Conservation (phyloP, 1,284 basidiomycete genomes). For the Cryptococcus hybrid region DNA sequence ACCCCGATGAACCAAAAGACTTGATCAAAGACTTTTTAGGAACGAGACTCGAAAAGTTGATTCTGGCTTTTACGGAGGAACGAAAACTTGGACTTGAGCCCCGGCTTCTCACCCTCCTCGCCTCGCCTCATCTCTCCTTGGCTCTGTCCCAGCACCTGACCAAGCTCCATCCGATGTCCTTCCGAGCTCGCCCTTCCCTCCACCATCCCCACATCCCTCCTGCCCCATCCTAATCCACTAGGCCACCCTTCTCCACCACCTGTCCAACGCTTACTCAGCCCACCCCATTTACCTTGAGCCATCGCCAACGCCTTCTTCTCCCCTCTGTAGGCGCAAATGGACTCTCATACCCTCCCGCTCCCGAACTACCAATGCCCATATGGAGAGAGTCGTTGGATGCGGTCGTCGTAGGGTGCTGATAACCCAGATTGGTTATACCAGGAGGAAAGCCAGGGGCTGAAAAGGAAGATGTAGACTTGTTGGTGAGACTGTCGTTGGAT, state of each 20-base stretch:
- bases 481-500: slow-evolving; percentile 30
- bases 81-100: background rate
- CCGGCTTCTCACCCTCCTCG: no score
- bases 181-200: background rate
- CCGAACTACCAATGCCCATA: slow-evolving; percentile 5
- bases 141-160: no score
- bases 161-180: background rate
- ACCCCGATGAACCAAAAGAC: no score
- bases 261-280: background rate
- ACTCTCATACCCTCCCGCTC: slow-evolving; percentile 22
- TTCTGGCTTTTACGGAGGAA: background rate
- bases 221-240: background rate
- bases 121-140: no score
- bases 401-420: slow-evolving; percentile 24
- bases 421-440: background rate
- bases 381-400: slow-evolving; percentile 41
- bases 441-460: slow-evolving; percentile 2
- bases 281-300: background rate
- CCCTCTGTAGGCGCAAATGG: slow-evolving; percentile 45
- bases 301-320: slow-evolving; percentile 43
- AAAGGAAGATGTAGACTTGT: background rate
- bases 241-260: background rate
- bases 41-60: no score
- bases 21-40: no score
- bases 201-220: background rate